Conservation (phyloP, 148 eudicot genomes). For the Fagopyrum homotropicum region DNA sequence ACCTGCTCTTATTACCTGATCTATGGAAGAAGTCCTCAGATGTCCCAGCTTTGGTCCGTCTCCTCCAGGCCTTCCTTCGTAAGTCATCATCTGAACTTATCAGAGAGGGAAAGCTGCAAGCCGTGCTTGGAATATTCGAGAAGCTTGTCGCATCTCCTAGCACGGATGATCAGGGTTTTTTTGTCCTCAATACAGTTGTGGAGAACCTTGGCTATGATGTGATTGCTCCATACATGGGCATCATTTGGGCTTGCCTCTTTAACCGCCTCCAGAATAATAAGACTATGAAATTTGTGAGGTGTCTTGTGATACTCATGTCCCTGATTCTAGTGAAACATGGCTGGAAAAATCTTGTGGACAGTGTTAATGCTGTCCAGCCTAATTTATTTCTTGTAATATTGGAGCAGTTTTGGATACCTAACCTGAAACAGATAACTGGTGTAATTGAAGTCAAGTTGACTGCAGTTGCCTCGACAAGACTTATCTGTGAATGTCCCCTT, state of each 20-base stretch:
- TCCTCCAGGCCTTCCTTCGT: slow-evolving; percentile 92
- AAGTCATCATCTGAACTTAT: slow-evolving; percentile 74
- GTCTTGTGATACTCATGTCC: slow-evolving; percentile 71
- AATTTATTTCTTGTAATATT: slow-evolving; percentile 50
- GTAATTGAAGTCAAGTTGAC: slow-evolving; percentile 70
- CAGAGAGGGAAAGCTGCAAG: slow-evolving; percentile 53
- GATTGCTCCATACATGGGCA: slow-evolving; percentile 43
- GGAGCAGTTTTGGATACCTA: slow-evolving; percentile 88
- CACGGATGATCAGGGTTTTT: slow-evolving; percentile 90
- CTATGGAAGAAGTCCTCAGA: slow-evolving; percentile 80
- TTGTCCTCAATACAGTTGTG: slow-evolving; percentile 80
- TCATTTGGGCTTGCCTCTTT: slow-evolving; percentile 55
- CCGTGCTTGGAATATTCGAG: slow-evolving; percentile 68
- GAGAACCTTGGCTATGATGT: slow-evolving; percentile 79
- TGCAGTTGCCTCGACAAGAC: slow-evolving; percentile 79
- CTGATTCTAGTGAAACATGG: slow-evolving; percentile 86
- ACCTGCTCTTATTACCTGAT: slow-evolving; percentile 63
- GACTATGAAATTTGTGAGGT: slow-evolving; percentile 66
- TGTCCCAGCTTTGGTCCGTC: slow-evolving; percentile 93
- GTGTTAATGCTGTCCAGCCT: slow-evolving; percentile 59
- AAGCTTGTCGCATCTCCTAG: slow-evolving; percentile 57
- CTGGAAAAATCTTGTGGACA: slow-evolving; percentile 51
- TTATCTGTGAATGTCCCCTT: slow-evolving; percentile 66
- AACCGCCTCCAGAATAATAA: slow-evolving; percentile 54
- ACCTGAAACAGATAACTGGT: slow-evolving; percentile 77